These are phyloP conservation scores for Amphirosellinia nigrospora DNA, from an alignment of 495 filamentous ascomycete species.

Conservation along the genomic window DNA sequence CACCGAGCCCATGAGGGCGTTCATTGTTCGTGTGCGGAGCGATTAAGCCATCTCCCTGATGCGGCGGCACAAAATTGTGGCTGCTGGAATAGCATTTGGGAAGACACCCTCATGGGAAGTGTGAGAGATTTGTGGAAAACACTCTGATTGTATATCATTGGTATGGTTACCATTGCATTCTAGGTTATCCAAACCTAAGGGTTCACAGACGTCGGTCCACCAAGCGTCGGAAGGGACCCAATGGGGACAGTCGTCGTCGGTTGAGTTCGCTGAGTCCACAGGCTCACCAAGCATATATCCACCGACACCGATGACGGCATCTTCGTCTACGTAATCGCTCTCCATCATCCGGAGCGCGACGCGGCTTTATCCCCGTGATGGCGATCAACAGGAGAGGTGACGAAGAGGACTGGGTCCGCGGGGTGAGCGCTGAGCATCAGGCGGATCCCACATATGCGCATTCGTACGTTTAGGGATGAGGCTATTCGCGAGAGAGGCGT, in stretches of 20 bases:
- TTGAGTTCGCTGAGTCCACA: slow-evolving; percentile 1
- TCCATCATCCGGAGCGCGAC: slow-evolving; percentile 13
- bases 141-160: not conserved
- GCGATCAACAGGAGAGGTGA: not conserved
- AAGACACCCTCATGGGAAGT: not conserved
- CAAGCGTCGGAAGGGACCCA: not conserved
- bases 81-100: not conserved
- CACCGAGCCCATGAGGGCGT: not conserved
- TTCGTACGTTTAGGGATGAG: not conserved
- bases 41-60: slow-evolving; percentile 2
- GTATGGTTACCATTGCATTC: not conserved
- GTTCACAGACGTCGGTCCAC: not conserved
- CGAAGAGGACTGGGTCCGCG: not conserved
- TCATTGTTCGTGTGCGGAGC: slow-evolving; percentile 1
- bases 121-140: not conserved
- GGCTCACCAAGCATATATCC: not conserved
- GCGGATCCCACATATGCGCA: not conserved
- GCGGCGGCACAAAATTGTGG: not conserved
- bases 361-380: not conserved
- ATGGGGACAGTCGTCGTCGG: slow-evolving; percentile 13
- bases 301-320: too few species aligned
- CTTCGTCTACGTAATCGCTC: not conserved
- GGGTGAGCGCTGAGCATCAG: not conserved
- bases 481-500: not conserved
- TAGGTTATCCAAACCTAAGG: not conserved